A percentile compares a stretch with the other conserved stretches of the same genome.
These are phyloP conservation scores for Glycine tomentella DNA, from an alignment of 306 rosid genomes.

Conservation along the genomic window DNA sequence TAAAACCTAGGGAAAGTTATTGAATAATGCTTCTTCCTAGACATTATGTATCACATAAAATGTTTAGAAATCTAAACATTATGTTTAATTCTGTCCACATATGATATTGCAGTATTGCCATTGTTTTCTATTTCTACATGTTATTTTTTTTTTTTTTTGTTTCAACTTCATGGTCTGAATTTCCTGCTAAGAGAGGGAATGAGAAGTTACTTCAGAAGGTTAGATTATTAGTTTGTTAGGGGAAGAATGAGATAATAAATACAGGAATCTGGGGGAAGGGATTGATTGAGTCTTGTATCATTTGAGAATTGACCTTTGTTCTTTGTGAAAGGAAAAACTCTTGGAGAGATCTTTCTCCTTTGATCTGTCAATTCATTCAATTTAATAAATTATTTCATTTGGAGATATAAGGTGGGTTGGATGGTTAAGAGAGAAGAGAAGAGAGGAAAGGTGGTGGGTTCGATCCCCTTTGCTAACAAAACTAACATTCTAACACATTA, in stretches of 20 bases:
- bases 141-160: too few species aligned
- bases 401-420: too few species aligned
- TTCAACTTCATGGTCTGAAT: neutral
- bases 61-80: neutral
- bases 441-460: too few species aligned
- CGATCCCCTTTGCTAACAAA: too few species aligned
- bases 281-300: neutral
- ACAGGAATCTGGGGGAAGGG: neutral
- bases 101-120: neutral
- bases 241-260: neutral
- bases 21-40: conserved; percentile 7
- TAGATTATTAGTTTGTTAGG: neutral
- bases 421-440: too few species aligned
- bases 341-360: neutral
- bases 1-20: conserved; percentile 5
- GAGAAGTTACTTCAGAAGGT: neutral
- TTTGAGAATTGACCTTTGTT: neutral
- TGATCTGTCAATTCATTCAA: neutral
- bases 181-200: neutral
- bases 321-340: neutral
- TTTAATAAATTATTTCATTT: too few species aligned
- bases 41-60: neutral
- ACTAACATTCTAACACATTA: too few species aligned
- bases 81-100: neutral
- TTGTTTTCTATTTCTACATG: too few species aligned